Percentiles rank a stretch among this genome's conserved stretches.
phyloP scores from a whole-genome alignment of 805 yeast genomes.

The Metschnikowia kofuensis region DNA sequence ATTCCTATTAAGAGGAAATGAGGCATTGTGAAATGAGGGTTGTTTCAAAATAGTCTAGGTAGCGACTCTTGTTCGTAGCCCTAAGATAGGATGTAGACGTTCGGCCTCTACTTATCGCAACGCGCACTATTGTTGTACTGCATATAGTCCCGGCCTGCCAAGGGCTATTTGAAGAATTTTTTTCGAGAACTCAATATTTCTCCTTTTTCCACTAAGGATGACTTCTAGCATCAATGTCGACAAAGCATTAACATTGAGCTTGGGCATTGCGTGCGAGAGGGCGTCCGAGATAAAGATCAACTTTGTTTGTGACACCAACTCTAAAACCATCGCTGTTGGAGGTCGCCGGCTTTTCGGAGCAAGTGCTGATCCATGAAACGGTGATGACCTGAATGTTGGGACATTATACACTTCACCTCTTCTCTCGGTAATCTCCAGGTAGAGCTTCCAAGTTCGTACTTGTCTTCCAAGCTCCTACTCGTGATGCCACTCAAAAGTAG shows the following conservation, averaged over 20 bases:
- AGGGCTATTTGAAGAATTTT: background rate
- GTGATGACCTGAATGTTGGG: slow-evolving; percentile 93
- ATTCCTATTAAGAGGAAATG: too few relatives aligned
- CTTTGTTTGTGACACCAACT: slow-evolving; percentile 47
- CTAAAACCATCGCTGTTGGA: slow-evolving; percentile 98
- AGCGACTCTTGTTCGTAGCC: too few relatives aligned
- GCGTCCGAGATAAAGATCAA: slow-evolving; percentile 23
- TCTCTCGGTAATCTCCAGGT: background rate
- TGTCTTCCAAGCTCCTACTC: background rate
- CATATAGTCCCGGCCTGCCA: background rate
- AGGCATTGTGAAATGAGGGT: too few relatives aligned
- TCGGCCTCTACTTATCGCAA: too few relatives aligned
- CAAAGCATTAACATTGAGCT: slow-evolving; percentile 18
- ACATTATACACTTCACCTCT: slow-evolving; percentile 38
- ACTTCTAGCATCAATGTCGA: slow-evolving; percentile 7
- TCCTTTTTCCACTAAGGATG: slow-evolving; percentile 5
- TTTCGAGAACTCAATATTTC: background rate
- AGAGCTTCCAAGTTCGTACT: too few relatives aligned
- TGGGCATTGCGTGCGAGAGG: slow-evolving; percentile 8
- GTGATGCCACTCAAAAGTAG: slow-evolving; percentile 20
- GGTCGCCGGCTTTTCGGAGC: slow-evolving; percentile 67
- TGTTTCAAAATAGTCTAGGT: too few relatives aligned
- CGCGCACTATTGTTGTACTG: background rate
- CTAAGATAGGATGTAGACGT: too few relatives aligned
- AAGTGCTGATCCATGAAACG: slow-evolving; percentile 84